Percentiles rank a stretch among this genome's conserved stretches.
Evolutionary conservation across 2,329 filamentous ascomycete species (phyloP).

Genomic region (Zopfia rhizophila): DNA sequence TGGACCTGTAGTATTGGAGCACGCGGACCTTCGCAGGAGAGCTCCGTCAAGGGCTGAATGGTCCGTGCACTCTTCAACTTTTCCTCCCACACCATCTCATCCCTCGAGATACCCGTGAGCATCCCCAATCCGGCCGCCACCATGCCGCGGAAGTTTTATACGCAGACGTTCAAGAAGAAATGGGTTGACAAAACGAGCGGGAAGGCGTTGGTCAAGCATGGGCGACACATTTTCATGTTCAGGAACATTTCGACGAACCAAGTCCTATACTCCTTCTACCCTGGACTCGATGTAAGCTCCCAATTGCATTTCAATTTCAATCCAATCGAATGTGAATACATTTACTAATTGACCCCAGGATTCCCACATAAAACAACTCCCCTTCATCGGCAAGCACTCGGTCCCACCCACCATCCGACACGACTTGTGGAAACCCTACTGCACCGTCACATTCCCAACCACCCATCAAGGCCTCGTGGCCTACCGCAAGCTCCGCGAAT

Average conservation of each 20-base stretch:
- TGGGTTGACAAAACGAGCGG: constrained; percentile 18
- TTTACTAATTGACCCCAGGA: constrained; percentile 46
- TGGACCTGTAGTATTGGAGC: constrained; percentile 32
- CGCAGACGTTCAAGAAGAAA: constrained; percentile 34
- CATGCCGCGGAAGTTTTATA: constrained; percentile 44
- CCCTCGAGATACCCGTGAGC: constrained; percentile 18
- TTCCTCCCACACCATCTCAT: constrained; percentile 14
- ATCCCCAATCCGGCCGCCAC: constrained; percentile 22
- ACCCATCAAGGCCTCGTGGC: constrained; percentile 62
- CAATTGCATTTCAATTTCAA: constrained; percentile 1
- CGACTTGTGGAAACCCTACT: constrained; percentile 71
- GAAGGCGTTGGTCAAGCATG: constrained; percentile 50
- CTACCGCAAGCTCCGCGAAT: constrained; percentile 69
- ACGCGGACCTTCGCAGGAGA: constrained; percentile 17
- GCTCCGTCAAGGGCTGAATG: constrained; percentile 1
- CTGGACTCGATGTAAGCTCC: constrained; percentile 63
- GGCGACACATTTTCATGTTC: constrained; percentile 71
- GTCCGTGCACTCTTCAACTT: constrained; percentile 10
- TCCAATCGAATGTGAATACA: constrained; percentile 2
- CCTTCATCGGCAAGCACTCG: constrained; percentile 73
- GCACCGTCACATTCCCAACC: constrained; percentile 65
- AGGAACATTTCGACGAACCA: constrained; percentile 71
- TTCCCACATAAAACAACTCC: constrained; percentile 66
- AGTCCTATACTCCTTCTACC: constrained; percentile 70
- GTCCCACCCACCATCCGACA: constrained; percentile 67